Percentiles rank a stretch among this genome's conserved stretches.
These are phyloP conservation scores for Cardamine resedifolia DNA, from an alignment of 345 rosid species.

Conservation along the genomic window DNA sequence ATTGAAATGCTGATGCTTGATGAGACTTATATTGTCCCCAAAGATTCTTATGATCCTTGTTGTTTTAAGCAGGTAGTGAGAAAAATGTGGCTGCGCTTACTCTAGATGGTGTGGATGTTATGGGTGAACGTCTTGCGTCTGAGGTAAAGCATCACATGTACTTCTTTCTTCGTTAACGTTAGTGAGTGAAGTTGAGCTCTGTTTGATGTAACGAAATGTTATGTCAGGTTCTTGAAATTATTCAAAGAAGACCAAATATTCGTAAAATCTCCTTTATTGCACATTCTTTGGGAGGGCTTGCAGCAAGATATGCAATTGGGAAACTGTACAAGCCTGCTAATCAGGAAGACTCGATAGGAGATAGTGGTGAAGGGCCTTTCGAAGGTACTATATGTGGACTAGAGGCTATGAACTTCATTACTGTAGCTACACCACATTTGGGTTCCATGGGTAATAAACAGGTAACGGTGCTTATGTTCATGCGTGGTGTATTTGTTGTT, in stretches of 20 bases:
- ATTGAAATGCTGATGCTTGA: not conserved
- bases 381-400: conserved; percentile 70
- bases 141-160: conserved; percentile 50
- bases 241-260: conserved; percentile 59
- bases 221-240: conserved; percentile 72
- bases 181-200: not conserved
- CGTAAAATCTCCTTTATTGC: conserved; percentile 87
- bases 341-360: conserved; percentile 36
- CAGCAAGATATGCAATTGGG: conserved; percentile 93
- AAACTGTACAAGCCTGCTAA: conserved; percentile 64
- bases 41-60: conserved; percentile 14
- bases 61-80: conserved; percentile 67
- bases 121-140: conserved; percentile 89
- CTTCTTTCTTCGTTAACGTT: not conserved
- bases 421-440: conserved; percentile 97
- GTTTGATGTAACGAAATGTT: not conserved
- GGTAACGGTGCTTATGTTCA: conserved; percentile 40
- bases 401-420: conserved; percentile 84
- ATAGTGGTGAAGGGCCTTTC: conserved; percentile 34
- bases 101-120: conserved; percentile 93
- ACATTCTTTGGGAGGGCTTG: conserved; percentile 89
- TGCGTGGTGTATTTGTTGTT: not conserved
- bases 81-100: conserved; percentile 60
- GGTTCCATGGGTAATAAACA: conserved; percentile 96
- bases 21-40: too few species aligned